Percentiles rank a stretch among this genome's conserved stretches.
Conservation (phyloP, 116 monocot genomes). For the Posidonia oceanica region DNA sequence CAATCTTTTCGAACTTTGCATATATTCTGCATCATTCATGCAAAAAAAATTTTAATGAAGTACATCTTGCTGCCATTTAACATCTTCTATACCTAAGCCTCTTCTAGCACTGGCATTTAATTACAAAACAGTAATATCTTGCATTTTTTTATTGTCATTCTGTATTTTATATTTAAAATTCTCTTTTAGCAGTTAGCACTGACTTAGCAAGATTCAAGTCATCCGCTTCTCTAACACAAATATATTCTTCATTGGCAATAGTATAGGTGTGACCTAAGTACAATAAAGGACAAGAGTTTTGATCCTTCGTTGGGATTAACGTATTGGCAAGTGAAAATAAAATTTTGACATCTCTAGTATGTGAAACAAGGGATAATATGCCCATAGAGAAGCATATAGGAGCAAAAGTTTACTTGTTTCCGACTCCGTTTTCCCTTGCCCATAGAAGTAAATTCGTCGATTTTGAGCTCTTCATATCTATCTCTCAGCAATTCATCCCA, state of each 20-base stretch:
- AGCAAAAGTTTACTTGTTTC: conserved; percentile 51
- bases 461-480: conserved; percentile 64
- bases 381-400: conserved; percentile 1
- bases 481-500: conserved; percentile 87
- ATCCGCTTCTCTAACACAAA: too few species aligned
- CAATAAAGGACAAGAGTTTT: neutral
- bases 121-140: too few species aligned
- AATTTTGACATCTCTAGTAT: neutral
- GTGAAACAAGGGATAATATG: neutral
- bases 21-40: too few species aligned
- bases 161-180: too few species aligned
- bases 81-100: too few species aligned
- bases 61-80: too few species aligned
- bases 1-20: too few species aligned
- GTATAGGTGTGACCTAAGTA: neutral
- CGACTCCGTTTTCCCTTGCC: conserved; percentile 97
- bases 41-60: too few species aligned
- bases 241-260: neutral
- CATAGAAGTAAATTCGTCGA: conserved; percentile 69
- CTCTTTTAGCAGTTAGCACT: too few species aligned
- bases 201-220: too few species aligned
- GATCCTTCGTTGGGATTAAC: neutral
- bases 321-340: neutral
- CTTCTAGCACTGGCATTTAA: too few species aligned
- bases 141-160: too few species aligned